A percentile compares a stretch with the other conserved stretches of the same genome.
phyloP scores from a whole-genome alignment of 1,284 basidiomycete species.

The Cutaneotrichosporon sp. region DNA sequence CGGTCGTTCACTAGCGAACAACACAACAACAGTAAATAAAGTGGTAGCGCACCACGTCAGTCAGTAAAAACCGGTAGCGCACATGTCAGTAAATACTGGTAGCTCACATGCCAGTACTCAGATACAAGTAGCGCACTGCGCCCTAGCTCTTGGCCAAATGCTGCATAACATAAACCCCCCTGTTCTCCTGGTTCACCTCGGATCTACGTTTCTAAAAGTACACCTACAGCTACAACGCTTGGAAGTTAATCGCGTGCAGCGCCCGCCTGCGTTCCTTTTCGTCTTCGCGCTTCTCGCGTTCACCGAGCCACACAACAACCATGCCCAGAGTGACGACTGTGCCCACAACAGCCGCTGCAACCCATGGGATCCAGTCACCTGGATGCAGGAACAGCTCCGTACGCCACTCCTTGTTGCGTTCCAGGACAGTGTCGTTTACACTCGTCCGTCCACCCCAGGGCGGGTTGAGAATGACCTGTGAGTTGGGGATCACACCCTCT shows the following conservation, averaged over 20 bases:
- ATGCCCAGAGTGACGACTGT: conserved; percentile 69
- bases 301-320: conserved; percentile 80
- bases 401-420: conserved; percentile 61
- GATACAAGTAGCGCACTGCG: no score
- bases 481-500: conserved; percentile 97
- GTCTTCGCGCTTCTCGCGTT: conserved; percentile 93
- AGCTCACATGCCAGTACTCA: no score
- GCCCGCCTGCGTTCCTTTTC: conserved; percentile 79
- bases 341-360: conserved; percentile 75
- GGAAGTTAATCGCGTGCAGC: conserved; percentile 94
- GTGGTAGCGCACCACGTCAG: no score
- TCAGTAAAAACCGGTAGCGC: no score
- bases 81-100: no score
- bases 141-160: no score
- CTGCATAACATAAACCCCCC: no score
- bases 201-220: neutral
- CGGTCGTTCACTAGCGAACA: no score
- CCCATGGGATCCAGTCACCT: conserved; percentile 97
- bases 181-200: no score
- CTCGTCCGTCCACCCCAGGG: conserved; percentile 46
- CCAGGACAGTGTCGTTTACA: conserved; percentile 19
- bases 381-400: conserved; percentile 87
- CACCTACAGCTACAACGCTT: conserved; percentile 65
- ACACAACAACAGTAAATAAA: no score
- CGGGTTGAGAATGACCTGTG: conserved; percentile 90